phyloP scores from a whole-genome alignment of 2,329 filamentous ascomycete genomes.

The Talaromyces sp. region DNA sequence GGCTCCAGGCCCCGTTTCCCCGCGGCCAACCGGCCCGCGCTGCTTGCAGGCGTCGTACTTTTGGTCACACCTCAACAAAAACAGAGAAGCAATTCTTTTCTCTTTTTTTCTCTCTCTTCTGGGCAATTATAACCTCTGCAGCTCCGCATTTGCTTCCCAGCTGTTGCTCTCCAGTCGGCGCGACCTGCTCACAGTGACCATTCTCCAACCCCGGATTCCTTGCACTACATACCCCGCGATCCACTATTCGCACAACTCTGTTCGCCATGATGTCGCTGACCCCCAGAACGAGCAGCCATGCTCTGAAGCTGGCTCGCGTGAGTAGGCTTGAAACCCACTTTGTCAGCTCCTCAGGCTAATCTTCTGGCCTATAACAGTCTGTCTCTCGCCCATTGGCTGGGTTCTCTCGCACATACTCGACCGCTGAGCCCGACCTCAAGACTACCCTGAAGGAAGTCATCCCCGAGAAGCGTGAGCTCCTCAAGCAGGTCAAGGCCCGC shows the following conservation, averaged over 20 bases:
- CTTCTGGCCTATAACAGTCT: neutral
- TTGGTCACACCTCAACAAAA: no score
- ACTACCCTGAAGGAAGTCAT: conserved; percentile 75
- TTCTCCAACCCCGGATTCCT: conserved; percentile 2
- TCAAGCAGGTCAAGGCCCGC: conserved; percentile 89
- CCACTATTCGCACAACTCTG: conserved; percentile 7
- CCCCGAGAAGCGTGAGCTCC: conserved; percentile 84
- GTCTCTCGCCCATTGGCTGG: conserved; percentile 15
- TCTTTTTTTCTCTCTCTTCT: neutral
- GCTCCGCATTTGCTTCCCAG: neutral
- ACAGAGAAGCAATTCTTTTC: neutral
- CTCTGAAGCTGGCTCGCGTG: conserved; percentile 33
- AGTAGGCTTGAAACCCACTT: conserved; percentile 1
- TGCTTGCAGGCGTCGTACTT: neutral
- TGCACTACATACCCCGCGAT: conserved; percentile 1
- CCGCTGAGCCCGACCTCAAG: conserved; percentile 83
- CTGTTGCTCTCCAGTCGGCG: neutral
- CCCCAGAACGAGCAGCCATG: conserved; percentile 33
- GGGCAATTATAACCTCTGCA: neutral
- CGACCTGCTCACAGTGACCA: neutral
- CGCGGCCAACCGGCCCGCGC: conserved; percentile 15
- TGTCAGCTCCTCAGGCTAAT: neutral
- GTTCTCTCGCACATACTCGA: conserved; percentile 41
- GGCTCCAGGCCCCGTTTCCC: conserved; percentile 7
- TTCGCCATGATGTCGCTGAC: conserved; percentile 25